Evolutionary conservation across 1,284 basidiomycete genomes (phyloP).

Genomic region (Cutaneotrichosporon mucoides): DNA sequence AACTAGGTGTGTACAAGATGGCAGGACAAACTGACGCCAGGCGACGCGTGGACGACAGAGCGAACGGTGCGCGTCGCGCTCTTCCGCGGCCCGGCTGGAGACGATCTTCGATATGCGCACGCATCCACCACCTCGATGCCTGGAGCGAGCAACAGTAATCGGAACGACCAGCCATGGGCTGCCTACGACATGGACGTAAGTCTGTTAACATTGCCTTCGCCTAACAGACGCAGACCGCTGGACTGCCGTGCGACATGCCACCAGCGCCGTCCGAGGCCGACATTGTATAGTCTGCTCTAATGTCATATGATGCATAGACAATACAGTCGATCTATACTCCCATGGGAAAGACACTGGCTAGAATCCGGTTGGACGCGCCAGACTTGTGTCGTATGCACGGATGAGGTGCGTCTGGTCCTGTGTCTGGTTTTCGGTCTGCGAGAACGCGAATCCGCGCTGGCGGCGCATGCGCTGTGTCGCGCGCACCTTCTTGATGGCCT

Average conservation of each 20-base stretch:
- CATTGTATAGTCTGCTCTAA: not conserved
- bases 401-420: slow-evolving; percentile 85
- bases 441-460: slow-evolving; percentile 93
- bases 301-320: not conserved
- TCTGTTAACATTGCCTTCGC: not conserved
- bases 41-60: slow-evolving; percentile 44
- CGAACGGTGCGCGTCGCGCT: slow-evolving; percentile 39
- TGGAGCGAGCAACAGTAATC: not conserved
- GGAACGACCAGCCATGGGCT: slow-evolving; percentile 30
- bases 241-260: slow-evolving; percentile 35
- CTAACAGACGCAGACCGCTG: slow-evolving; percentile 24
- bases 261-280: slow-evolving; percentile 1
- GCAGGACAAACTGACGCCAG: not conserved
- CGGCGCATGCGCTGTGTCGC: slow-evolving; percentile 91
- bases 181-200: slow-evolving; percentile 43
- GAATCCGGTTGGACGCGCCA: slow-evolving; percentile 45
- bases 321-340: not conserved
- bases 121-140: slow-evolving; percentile 23
- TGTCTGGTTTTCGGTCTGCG: slow-evolving; percentile 79
- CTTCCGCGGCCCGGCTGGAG: slow-evolving; percentile 37
- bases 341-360: slow-evolving; percentile 13
- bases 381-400: slow-evolving; percentile 79
- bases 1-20: slow-evolving; percentile 33
- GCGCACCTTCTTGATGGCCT: slow-evolving; percentile 96
- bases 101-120: slow-evolving; percentile 42